Evolutionary conservation across 1,284 basidiomycete genomes (phyloP).

Genomic region (Pyrrhoderma noxium): DNA sequence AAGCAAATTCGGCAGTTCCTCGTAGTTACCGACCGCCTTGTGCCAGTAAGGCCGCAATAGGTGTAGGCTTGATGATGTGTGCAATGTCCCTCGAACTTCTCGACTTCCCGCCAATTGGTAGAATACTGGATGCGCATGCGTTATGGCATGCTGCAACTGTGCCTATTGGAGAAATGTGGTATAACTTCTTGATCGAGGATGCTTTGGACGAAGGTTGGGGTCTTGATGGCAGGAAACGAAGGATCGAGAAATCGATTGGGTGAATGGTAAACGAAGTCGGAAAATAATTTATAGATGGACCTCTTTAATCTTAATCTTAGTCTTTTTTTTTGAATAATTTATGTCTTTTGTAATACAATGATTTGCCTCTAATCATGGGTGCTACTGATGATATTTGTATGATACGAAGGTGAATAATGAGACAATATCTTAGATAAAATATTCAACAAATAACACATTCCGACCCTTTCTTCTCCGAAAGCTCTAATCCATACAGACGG

Average conservation of each 20-base stretch:
- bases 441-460: conserved; percentile 54
- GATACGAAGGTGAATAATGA: too few relatives aligned
- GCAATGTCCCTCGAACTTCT: conserved; percentile 84
- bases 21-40: conserved; percentile 45
- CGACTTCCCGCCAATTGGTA: conserved; percentile 79
- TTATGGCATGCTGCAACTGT: conserved; percentile 91
- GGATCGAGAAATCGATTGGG: too few relatives aligned
- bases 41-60: conserved; percentile 46
- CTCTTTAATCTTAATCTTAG: too few relatives aligned
- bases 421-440: too few relatives aligned
- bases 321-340: too few relatives aligned
- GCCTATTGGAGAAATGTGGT: conserved; percentile 80
- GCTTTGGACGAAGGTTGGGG: conserved; percentile 45
- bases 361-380: too few relatives aligned
- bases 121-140: conserved; percentile 88
- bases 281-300: too few relatives aligned
- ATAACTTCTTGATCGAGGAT: conserved; percentile 69
- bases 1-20: conserved; percentile 20
- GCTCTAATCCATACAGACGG: conserved; percentile 37
- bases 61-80: conserved; percentile 66
- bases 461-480: conserved; percentile 12
- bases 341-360: too few relatives aligned
- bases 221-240: background rate
- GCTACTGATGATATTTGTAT: too few relatives aligned
- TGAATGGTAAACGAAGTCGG: too few relatives aligned